Evolutionary conservation across 306 rosid species (phyloP).

Genomic region (Trifolium subterraneum): DNA sequence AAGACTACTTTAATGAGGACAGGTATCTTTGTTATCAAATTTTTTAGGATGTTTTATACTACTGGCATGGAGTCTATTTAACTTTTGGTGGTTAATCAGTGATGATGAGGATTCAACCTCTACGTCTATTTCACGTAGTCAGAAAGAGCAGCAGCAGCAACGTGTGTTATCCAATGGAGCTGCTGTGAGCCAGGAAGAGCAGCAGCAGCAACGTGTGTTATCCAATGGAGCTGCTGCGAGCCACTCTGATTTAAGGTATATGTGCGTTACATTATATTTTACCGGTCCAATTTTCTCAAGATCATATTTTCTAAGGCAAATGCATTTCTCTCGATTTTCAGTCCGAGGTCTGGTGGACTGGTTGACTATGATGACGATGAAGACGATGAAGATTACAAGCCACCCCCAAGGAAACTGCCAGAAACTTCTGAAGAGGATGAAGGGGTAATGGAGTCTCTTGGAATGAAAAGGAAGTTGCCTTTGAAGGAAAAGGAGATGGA

Average conservation of each 20-base stretch:
- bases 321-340: slow-evolving; percentile 38
- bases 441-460: slow-evolving; percentile 72
- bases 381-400: slow-evolving; percentile 86
- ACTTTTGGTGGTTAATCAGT: slow-evolving; percentile 53
- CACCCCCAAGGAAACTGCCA: slow-evolving; percentile 79
- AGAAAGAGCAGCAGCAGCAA: slow-evolving; percentile 52
- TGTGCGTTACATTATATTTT: slow-evolving; percentile 23
- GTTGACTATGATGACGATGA: slow-evolving; percentile 97
- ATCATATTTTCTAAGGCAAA: not conserved
- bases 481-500: slow-evolving; percentile 65
- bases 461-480: slow-evolving; percentile 74
- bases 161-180: slow-evolving; percentile 76
- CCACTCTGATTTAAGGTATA: slow-evolving; percentile 62
- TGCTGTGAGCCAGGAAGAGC: slow-evolving; percentile 41
- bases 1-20: slow-evolving; percentile 86
- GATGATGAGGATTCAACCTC: slow-evolving; percentile 94
- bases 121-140: slow-evolving; percentile 60
- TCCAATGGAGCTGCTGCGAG: slow-evolving; percentile 77
- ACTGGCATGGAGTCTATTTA: slow-evolving; percentile 33
- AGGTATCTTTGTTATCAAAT: slow-evolving; percentile 56
- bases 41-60: slow-evolving; percentile 16
- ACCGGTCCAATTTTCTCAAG: slow-evolving; percentile 5
- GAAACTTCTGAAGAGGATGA: slow-evolving; percentile 75
- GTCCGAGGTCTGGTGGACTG: slow-evolving; percentile 80
- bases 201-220: slow-evolving; percentile 53